Conservation (phyloP, 805 yeast genomes). For the Schwanniomyces polymorphus region DNA sequence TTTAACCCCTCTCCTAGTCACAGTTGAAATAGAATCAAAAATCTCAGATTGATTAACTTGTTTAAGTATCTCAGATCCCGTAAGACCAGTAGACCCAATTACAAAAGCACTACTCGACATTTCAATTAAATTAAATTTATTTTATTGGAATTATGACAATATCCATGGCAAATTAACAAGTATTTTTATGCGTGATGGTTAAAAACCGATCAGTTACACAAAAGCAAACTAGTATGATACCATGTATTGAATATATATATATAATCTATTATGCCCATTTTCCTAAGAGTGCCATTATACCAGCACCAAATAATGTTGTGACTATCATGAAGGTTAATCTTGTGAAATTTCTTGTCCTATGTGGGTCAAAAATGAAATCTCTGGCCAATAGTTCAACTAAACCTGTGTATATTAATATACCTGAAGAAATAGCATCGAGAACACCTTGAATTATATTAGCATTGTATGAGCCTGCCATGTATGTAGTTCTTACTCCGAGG, state of each 20-base stretch:
- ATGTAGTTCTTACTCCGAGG: constrained; percentile 65
- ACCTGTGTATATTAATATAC: constrained; percentile 76
- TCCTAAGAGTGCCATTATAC: constrained; percentile 73
- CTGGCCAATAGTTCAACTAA: constrained; percentile 78
- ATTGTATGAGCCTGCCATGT: constrained; percentile 56
- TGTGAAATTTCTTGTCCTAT: constrained; percentile 52
- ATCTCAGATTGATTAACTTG: constrained; percentile 36
- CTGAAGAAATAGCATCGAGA: constrained; percentile 75
- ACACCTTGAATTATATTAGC: constrained; percentile 69
- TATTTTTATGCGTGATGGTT: background rate
- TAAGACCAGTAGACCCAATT: constrained; percentile 79
- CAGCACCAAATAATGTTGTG: constrained; percentile 63
- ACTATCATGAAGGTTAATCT: constrained; percentile 52
- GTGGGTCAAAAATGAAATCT: constrained; percentile 64
- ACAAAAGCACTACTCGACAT: constrained; percentile 15
- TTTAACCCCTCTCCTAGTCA: constrained; percentile 50
- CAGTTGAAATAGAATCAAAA: constrained; percentile 43
- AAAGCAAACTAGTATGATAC: background rate
- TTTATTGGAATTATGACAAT: background rate
- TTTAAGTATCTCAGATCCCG: constrained; percentile 60
- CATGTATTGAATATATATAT: background rate
- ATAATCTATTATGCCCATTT: constrained; percentile 57
- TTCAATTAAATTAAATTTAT: background rate
- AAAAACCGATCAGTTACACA: background rate
- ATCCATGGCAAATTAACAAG: background rate